Conservation (phyloP, 2,329 filamentous ascomycete genomes). For the Talaromyces piceae region DNA sequence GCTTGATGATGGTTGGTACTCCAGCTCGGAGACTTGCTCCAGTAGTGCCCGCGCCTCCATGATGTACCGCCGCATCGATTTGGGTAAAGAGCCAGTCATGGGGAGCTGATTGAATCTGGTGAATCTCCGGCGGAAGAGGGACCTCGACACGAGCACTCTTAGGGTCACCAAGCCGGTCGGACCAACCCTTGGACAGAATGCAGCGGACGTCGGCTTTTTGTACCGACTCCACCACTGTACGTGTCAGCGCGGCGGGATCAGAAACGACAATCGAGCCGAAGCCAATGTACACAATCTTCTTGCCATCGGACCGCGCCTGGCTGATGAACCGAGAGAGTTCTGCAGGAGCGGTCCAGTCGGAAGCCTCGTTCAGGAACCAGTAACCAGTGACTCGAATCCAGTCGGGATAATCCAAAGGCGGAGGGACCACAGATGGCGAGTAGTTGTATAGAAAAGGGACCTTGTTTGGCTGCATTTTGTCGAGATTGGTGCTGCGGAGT, state of each 20-base stretch:
- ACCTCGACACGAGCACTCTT: slow-evolving; percentile 56
- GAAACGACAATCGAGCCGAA: slow-evolving; percentile 95
- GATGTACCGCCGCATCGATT: slow-evolving; percentile 89
- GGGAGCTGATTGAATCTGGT: slow-evolving; percentile 80
- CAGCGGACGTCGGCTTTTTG: slow-evolving; percentile 87
- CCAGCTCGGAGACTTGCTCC: slow-evolving; percentile 87
- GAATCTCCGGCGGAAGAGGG: slow-evolving; percentile 68
- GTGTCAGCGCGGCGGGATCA: slow-evolving; percentile 79
- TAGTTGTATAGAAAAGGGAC: slow-evolving; percentile 99
- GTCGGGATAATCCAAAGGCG: slow-evolving; percentile 89
- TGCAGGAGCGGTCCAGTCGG: slow-evolving; percentile 62
- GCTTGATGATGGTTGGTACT: slow-evolving; percentile 87
- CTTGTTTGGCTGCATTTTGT: slow-evolving; percentile 92
- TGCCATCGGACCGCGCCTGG: slow-evolving; percentile 70
- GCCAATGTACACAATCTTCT: slow-evolving; percentile 93
- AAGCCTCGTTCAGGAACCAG: slow-evolving; percentile 85
- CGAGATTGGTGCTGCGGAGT: slow-evolving; percentile 71
- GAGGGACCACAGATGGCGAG: slow-evolving; percentile 85
- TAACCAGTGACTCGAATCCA: slow-evolving; percentile 98
- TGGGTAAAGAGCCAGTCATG: slow-evolving; percentile 96
- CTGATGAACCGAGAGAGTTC: slow-evolving; percentile 75
- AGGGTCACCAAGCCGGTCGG: slow-evolving; percentile 64
- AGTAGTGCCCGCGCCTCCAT: slow-evolving; percentile 90
- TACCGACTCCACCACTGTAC: slow-evolving; percentile 88
- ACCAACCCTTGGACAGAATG: slow-evolving; percentile 95